Base-by-base conservation (phyloP, 2,329 filamentous ascomycete genomes). In the Elsinoe perseae region DNA sequence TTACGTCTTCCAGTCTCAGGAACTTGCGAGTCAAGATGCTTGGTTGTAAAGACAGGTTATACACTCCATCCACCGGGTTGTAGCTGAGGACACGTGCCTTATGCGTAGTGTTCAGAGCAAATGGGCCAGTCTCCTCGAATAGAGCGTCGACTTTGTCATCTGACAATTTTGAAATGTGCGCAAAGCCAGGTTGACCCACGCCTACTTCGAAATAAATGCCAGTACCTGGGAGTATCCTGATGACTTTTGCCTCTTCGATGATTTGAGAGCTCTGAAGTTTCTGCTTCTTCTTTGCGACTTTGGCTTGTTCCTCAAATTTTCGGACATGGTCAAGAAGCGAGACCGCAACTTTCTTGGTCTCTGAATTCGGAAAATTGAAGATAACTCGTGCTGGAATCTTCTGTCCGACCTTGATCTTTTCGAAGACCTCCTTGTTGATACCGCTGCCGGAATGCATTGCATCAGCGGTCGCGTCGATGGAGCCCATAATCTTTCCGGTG, bases 121-220 rank as follows among this genome's bases (percentile, higher is more conserved):
- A 96, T 2, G 85, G 79, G 0, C 93, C 93, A 16, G 83, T 84
- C 2, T 82, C 77, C 61, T 89, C 82, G 12, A 88, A 87, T 4
- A 98, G 76, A 1, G 81, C 82, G 61, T 97, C 93, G 54, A 96
- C 80, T 69, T 93, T 95, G 62, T 86, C 85, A 68, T 98, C 92
- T 58, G 92, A 87, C 59, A 98, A 81, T 61, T 88, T 83, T 1
- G 93, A 98, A 61, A 98, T 95, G 70, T 98, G 93, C 20, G 95
- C 90, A 66, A 96, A 98, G 8, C 89, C 89, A n/a, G 81, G 76
- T 2, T 92, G 76, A 27, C 84, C 81, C 38, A 80, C 75, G 2
- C 84, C 84, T 23, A 92, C 72, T 62, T 87, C 81, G 14, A 91
- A 78, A 65, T 95, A 95, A 2, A 96, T 76, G 54, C 93, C 95